phyloP scores from a whole-genome alignment of 1,139 yeast species.

The Yamadazyma jaroonii region DNA sequence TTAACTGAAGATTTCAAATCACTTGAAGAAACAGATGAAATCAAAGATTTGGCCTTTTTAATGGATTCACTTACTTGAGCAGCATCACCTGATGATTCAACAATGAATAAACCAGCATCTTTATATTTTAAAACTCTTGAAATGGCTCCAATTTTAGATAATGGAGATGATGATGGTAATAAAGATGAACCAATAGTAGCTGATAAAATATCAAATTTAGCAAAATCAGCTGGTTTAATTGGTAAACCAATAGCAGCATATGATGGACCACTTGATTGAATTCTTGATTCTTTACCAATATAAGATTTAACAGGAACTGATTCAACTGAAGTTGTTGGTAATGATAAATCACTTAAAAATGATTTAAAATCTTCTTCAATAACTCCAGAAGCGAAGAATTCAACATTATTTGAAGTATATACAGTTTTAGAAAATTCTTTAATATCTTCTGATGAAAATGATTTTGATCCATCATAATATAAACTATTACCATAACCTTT shows the following conservation, averaged over 20 bases:
- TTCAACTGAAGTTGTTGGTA: conserved; percentile 57
- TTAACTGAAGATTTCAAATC: conserved; percentile 42
- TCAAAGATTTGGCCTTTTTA: conserved; percentile 59
- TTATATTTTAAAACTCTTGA: conserved; percentile 66
- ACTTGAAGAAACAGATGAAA: conserved; percentile 32
- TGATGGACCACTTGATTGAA: conserved; percentile 64
- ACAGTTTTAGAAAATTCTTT: conserved; percentile 64
- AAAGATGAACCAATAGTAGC: conserved; percentile 68
- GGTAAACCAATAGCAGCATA: conserved; percentile 85
- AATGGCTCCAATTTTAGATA: conserved; percentile 53
- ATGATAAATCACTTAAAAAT: conserved; percentile 66
- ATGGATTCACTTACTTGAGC: conserved; percentile 63
- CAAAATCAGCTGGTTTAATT: conserved; percentile 58
- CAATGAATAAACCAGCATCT: conserved; percentile 80
- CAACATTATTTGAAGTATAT: conserved; percentile 69
- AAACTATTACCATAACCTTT: conserved; percentile 86
- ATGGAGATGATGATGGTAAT: conserved; percentile 49
- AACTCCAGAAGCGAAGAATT: conserved; percentile 74
- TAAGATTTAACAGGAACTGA: conserved; percentile 41
- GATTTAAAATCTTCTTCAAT: conserved; percentile 64
- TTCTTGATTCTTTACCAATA: conserved; percentile 74
- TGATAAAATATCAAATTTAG: conserved; percentile 70
- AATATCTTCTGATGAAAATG: conserved; percentile 64
- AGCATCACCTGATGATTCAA: conserved; percentile 60
- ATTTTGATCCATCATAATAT: conserved; percentile 62